Percentiles rank a stretch among this genome's conserved stretches.
Evolutionary conservation across 1,284 basidiomycete species (phyloP).

Genomic region (Papiliotrema flavescens): DNA sequence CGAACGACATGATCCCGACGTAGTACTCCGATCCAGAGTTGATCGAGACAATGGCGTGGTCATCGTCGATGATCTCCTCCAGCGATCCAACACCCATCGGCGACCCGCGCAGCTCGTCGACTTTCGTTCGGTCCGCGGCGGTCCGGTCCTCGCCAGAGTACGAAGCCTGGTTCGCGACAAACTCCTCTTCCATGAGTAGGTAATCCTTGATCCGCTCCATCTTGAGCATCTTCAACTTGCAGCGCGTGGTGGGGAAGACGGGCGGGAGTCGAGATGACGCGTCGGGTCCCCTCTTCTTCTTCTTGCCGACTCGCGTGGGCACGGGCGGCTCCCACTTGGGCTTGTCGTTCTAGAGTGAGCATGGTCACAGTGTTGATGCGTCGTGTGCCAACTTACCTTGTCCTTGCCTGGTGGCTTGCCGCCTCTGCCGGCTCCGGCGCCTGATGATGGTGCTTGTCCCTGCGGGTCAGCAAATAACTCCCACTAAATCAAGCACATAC

Average conservation of each 20-base stretch:
- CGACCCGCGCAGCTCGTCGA: conserved; percentile 90
- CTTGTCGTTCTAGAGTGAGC: conserved; percentile 41
- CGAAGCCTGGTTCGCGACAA: conserved; percentile 91
- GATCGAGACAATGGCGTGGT: conserved; percentile 97
- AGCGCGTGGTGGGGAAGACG: conserved; percentile 91
- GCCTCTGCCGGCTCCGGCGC: conserved; percentile 49
- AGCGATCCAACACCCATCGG: conserved; percentile 97
- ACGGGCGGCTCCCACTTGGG: conserved; percentile 97
- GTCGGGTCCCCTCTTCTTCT: conserved; percentile 87
- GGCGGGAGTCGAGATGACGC: conserved; percentile 87
- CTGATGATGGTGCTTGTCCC: conserved; percentile 76
- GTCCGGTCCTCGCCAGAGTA: conserved; percentile 88
- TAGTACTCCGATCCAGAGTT: conserved; percentile 96
- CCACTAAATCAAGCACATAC: not conserved
- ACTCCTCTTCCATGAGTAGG: conserved; percentile 94
- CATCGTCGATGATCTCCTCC: conserved; percentile 99
- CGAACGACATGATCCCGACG: conserved; percentile 97
- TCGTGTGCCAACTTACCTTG: conserved; percentile 47
- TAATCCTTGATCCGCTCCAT: conserved; percentile 98
- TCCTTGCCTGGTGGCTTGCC: conserved; percentile 59
- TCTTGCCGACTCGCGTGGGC: conserved; percentile 95
- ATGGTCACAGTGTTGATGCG: not conserved
- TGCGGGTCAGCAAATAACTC: conserved; percentile 32
- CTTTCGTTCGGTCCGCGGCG: conserved; percentile 87
- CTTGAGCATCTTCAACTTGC: conserved; percentile 93